These are phyloP conservation scores for Schwanniomyces occidentalis DNA, from an alignment of 805 yeast species.

Conservation along the genomic window DNA sequence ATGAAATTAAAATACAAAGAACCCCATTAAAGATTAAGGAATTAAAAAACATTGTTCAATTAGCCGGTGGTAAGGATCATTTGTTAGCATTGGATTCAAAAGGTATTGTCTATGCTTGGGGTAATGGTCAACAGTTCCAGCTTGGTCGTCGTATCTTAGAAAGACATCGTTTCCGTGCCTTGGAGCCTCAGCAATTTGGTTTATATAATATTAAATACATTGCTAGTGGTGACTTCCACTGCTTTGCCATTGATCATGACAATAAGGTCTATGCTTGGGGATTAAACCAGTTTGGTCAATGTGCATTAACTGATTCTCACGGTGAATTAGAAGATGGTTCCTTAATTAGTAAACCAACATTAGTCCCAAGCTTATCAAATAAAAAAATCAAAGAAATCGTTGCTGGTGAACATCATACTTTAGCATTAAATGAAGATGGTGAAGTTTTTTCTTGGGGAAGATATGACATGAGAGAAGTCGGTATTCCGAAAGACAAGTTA, in stretches of 20 bases:
- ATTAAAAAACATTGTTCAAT: conserved; percentile 69
- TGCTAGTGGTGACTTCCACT: conserved; percentile 93
- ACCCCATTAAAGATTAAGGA: conserved; percentile 64
- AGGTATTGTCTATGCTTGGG: conserved; percentile 96
- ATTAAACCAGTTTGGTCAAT: conserved; percentile 93
- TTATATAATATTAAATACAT: conserved; percentile 74
- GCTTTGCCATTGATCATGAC: conserved; percentile 81
- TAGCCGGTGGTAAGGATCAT: conserved; percentile 94
- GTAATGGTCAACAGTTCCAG: conserved; percentile 92
- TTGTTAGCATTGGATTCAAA: conserved; percentile 76
- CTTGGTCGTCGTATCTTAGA: conserved; percentile 84
- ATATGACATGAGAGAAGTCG: conserved; percentile 90
- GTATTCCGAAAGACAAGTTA: conserved; percentile 63
- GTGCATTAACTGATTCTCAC: conserved; percentile 65
- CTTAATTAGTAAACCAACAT: conserved; percentile 73
- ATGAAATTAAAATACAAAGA: conserved; percentile 57
- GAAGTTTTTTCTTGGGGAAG: conserved; percentile 86
- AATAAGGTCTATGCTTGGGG: conserved; percentile 90
- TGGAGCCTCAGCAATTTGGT: conserved; percentile 84
- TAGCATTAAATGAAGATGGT: conserved; percentile 73
- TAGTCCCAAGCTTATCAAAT: conserved; percentile 61
- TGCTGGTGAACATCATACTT: conserved; percentile 94
- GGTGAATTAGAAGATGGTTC: conserved; percentile 84
- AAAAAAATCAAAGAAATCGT: conserved; percentile 61
- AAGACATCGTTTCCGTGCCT: conserved; percentile 68